Conservation (phyloP, 306 rosid species). For the Neltuma alba region DNA sequence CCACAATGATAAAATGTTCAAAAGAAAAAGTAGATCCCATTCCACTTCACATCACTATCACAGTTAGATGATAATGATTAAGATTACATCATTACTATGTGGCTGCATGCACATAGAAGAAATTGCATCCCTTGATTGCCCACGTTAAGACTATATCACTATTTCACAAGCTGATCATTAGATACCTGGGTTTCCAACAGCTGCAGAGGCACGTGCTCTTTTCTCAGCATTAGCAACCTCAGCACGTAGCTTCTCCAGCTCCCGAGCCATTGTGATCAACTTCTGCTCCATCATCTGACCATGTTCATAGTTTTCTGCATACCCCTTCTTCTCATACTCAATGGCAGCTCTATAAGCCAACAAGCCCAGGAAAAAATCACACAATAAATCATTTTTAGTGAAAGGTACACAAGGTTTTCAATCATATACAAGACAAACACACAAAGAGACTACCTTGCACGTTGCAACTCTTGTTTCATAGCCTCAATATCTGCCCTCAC, state of each 20-base stretch:
- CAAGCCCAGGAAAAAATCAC: slow-evolving; percentile 21
- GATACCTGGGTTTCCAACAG: slow-evolving; percentile 77
- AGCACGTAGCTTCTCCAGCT: slow-evolving; percentile 98
- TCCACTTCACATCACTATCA: not conserved
- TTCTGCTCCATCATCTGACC: slow-evolving; percentile 99
- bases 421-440: not conserved
- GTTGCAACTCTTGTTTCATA: slow-evolving; percentile 88
- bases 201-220: slow-evolving; percentile 84
- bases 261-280: slow-evolving; percentile 89
- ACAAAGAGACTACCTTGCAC: slow-evolving; percentile 72
- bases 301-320: slow-evolving; percentile 95
- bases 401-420: not conserved
- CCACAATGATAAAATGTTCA: not conserved
- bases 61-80: slow-evolving; percentile 3
- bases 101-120: slow-evolving; percentile 3
- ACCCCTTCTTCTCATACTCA: slow-evolving; percentile 98
- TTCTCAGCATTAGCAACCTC: slow-evolving; percentile 94
- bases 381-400: slow-evolving; percentile 6
- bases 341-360: slow-evolving; percentile 80
- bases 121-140: slow-evolving; percentile 51
- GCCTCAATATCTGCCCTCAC: slow-evolving; percentile 81
- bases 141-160: slow-evolving; percentile 1
- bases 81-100: slow-evolving; percentile 3
- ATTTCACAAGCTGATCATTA: not conserved
- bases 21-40: not conserved